phyloP scores from a whole-genome alignment of 371 early-diverging fungal genomes.

The Umbelopsis sp. region DNA sequence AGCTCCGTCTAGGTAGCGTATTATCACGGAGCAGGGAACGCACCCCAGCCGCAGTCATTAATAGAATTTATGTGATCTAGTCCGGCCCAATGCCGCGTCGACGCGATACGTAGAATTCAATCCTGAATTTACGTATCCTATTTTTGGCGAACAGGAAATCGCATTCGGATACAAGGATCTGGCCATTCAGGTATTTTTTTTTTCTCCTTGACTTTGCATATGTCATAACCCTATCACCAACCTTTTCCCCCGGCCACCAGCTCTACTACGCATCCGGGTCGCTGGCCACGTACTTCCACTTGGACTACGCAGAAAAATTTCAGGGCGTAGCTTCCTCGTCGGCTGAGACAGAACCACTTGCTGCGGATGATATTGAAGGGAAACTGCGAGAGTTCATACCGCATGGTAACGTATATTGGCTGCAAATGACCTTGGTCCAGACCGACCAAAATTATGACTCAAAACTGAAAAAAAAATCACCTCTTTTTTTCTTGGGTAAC shows the following conservation, averaged over 20 bases:
- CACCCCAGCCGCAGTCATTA: too few species aligned
- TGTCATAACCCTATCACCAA: neutral
- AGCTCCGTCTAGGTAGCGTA: constrained; percentile 25
- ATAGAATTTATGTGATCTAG: neutral
- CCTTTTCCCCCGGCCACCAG: constrained; percentile 32
- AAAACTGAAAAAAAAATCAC: too few species aligned
- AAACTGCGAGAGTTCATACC: constrained; percentile 52
- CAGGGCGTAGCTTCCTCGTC: constrained; percentile 21
- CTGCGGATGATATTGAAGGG: constrained; percentile 50
- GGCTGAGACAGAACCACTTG: neutral
- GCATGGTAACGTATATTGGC: constrained; percentile 31
- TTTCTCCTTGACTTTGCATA: too few species aligned
- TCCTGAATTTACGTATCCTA: constrained; percentile 85
- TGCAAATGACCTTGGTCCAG: neutral
- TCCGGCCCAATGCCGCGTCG: constrained; percentile 4
- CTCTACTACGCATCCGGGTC: constrained; percentile 82
- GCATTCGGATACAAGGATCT: constrained; percentile 89
- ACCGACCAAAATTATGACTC: too few species aligned
- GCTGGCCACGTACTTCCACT: constrained; percentile 68
- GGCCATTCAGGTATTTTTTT: constrained; percentile 58
- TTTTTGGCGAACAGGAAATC: constrained; percentile 89
- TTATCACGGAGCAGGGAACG: too few species aligned
- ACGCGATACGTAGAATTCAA: constrained; percentile 44
- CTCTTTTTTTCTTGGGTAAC: too few species aligned
- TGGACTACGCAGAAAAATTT: constrained; percentile 59